Base-by-base conservation (phyloP, 1,284 basidiomycete genomes). In the Naganishia liquefaciens region DNA sequence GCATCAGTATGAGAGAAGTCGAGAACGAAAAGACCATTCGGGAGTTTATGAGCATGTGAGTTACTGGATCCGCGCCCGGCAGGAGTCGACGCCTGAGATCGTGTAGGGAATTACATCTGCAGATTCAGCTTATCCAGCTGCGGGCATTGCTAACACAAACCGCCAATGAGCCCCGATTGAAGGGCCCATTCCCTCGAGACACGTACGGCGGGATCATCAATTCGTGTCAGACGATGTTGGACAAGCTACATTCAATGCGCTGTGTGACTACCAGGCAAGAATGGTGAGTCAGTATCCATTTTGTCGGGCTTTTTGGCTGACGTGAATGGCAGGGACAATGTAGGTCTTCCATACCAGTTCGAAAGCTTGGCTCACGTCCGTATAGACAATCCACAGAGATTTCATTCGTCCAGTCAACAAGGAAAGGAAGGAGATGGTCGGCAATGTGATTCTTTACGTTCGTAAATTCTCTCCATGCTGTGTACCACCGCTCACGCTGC, bases 201-300 rank as follows among this genome's bases (percentile, higher is more conserved):
- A 81, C 93, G 10, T 99, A 98, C 74, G 86, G 89, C 7, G 85
- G 86, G 9, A 88, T 97, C 64, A 80, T 99, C 73, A 87, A 87
- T 0, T 88, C 88, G 70, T 82, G 94, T 70, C 95, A 98, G 76
- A 87, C 87, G 5, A 93, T 97, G 68, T 80, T 95, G 66, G 92
- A 95, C 53, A 87, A 84, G 73, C 80, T 99, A 65, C 95, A 98
- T 76, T 90, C 89, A 70, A 95, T 98, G 89, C 86, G 93, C 47
- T 94, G 91, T 74, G 93, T 97, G 11, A 96, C 91, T 3, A 91
- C 91, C 0, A 85, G 92, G 30, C 88, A 93, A 74, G 93, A 95
- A 80, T 97, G 93, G 93, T 90, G 68, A 71, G 85, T 79, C 54
- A 27, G 11, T 5, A 62, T 10, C 13, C 33, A 9, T 13, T 13